Conservation (phyloP, 1,284 basidiomycete genomes). For the Heterobasidion annosum region DNA sequence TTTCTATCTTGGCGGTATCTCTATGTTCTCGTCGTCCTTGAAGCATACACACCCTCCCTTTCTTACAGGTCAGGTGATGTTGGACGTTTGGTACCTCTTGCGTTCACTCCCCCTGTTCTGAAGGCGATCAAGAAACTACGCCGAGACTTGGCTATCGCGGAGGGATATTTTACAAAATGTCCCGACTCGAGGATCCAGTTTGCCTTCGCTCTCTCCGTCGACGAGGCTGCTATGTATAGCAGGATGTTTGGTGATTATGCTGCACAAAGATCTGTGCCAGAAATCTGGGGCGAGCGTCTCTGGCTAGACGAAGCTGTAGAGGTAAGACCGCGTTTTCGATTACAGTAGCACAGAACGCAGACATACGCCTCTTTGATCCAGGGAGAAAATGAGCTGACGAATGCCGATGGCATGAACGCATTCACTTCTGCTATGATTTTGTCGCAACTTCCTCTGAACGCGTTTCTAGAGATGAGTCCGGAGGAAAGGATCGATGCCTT, state of each 20-base stretch:
- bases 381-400: slow-evolving; percentile 47
- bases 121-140: slow-evolving; percentile 58
- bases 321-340: slow-evolving; percentile 20
- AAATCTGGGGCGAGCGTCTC: slow-evolving; percentile 46
- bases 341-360: neutral
- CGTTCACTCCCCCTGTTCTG: slow-evolving; percentile 53
- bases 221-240: slow-evolving; percentile 43
- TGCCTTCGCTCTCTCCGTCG: slow-evolving; percentile 52
- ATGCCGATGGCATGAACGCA: slow-evolving; percentile 50
- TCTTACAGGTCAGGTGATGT: slow-evolving; percentile 14
- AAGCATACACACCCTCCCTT: slow-evolving; percentile 47
- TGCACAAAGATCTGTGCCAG: slow-evolving; percentile 33
- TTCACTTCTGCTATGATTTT: slow-evolving; percentile 58
- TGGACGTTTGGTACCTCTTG: slow-evolving; percentile 3
- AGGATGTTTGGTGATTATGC: slow-evolving; percentile 50
- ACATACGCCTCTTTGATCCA: slow-evolving; percentile 16
- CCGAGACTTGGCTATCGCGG: slow-evolving; percentile 48
- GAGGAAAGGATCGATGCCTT: slow-evolving; percentile 39
- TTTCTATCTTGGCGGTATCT: slow-evolving; percentile 51
- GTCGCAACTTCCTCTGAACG: slow-evolving; percentile 41
- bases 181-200: slow-evolving; percentile 30
- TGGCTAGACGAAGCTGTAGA: slow-evolving; percentile 56
- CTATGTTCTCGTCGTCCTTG: slow-evolving; percentile 49
- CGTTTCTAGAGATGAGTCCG: slow-evolving; percentile 41
- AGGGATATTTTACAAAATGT: slow-evolving; percentile 42